These are phyloP conservation scores for Tillandsia fasciculata DNA, from an alignment of 176 grass and related monocot genomes.

Conservation along the genomic window DNA sequence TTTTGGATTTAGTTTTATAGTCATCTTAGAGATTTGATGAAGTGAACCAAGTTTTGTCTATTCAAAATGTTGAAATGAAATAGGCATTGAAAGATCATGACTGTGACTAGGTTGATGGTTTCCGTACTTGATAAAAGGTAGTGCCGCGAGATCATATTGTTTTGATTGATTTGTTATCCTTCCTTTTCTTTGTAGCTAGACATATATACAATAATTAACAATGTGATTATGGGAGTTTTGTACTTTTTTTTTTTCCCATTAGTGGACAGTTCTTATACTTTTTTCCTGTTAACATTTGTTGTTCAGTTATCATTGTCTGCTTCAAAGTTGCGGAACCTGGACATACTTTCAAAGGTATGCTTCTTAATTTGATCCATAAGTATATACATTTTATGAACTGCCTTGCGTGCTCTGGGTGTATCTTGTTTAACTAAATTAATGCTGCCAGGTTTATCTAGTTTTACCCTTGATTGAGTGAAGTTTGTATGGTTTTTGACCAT, in stretches of 20 bases:
- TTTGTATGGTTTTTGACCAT: too few relatives aligned
- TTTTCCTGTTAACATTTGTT: conserved; percentile 16
- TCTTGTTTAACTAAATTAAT: not conserved
- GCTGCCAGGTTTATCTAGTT: not conserved
- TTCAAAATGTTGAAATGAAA: too few relatives aligned
- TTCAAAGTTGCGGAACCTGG: conserved; percentile 52
- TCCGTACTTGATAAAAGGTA: not conserved
- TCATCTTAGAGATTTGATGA: too few relatives aligned
- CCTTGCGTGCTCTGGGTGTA: not conserved
- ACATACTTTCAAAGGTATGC: conserved; percentile 79
- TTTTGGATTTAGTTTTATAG: not conserved
- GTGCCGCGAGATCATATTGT: too few relatives aligned
- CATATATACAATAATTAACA: too few relatives aligned
- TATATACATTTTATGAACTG: not conserved
- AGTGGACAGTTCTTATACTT: not conserved
- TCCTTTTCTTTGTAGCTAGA: too few relatives aligned
- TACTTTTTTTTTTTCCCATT: not conserved
- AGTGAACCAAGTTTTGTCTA: too few relatives aligned
- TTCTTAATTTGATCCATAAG: not conserved
- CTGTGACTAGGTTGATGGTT: not conserved
- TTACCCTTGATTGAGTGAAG: too few relatives aligned
- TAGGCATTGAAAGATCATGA: too few relatives aligned
- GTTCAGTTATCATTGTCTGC: conserved; percentile 75
- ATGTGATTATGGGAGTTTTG: not conserved
- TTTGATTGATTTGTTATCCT: too few relatives aligned